Percentiles rank a stretch among this genome's conserved stretches.
Conservation (phyloP, 495 filamentous ascomycete species). For the Podospora pseudocomata region DNA sequence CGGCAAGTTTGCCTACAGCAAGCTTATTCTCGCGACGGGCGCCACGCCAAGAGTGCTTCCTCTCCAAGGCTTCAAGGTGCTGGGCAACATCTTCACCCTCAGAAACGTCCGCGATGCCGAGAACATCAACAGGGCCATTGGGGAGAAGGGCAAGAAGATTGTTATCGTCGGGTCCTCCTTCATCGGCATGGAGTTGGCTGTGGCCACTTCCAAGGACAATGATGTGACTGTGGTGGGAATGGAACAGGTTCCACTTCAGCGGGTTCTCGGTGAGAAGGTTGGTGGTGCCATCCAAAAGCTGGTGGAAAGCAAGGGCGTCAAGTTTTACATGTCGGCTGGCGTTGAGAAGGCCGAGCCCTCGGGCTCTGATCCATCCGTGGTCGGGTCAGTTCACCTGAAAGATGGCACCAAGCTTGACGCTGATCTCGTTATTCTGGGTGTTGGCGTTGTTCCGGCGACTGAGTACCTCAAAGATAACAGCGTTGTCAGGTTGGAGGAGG, state of each 20-base stretch:
- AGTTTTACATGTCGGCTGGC: slow-evolving; percentile 74
- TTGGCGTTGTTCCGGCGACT: slow-evolving; percentile 84
- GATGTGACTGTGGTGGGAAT: slow-evolving; percentile 88
- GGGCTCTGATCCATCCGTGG: slow-evolving; percentile 55
- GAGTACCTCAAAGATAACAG: slow-evolving; percentile 74
- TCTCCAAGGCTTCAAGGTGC: slow-evolving; percentile 77
- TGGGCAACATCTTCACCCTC: slow-evolving; percentile 81
- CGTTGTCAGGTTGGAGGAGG: slow-evolving; percentile 63
- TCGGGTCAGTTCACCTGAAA: slow-evolving; percentile 80
- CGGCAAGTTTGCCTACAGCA: slow-evolving; percentile 69
- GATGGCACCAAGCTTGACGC: slow-evolving; percentile 80
- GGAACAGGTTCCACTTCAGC: slow-evolving; percentile 81
- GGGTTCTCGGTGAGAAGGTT: slow-evolving; percentile 77
- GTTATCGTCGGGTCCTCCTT: slow-evolving; percentile 89
- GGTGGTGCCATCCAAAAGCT: slow-evolving; percentile 73
- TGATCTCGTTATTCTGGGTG: slow-evolving; percentile 86
- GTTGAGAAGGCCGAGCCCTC: slow-evolving; percentile 80
- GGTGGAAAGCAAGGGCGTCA: slow-evolving; percentile 80
- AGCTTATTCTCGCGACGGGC: slow-evolving; percentile 85
- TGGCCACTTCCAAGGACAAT: slow-evolving; percentile 68
- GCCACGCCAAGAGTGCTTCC: slow-evolving; percentile 76
- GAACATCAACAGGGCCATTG: slow-evolving; percentile 69
- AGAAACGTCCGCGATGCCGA: slow-evolving; percentile 71
- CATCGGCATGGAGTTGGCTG: slow-evolving; percentile 94
- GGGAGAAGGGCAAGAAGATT: slow-evolving; percentile 84